Evolutionary conservation across 2,329 filamentous ascomycete genomes (phyloP), one percentile per base, ranked within the genome.

Genomic region (Lizonia empirigonia): DNA sequence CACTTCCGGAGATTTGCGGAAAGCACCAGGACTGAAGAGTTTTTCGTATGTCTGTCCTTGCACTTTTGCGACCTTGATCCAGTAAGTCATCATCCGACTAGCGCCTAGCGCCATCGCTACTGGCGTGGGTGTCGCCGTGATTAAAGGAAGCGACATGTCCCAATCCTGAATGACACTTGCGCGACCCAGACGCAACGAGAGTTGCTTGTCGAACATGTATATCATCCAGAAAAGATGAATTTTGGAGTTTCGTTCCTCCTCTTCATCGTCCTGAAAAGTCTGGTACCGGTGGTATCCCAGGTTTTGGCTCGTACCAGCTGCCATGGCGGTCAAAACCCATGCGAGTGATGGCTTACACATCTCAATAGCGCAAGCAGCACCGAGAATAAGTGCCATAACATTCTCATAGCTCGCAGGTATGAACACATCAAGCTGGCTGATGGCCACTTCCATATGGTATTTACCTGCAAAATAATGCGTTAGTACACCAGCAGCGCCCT

Each of bases 371-470:
- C 64, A 65, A 10, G 67, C 60, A 7, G 67, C 64, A 36, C 63
- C 69, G 15, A 74, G 46, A 4, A 71, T 35, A 4, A 74, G 55
- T 13, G 68, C 68, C 45, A 72, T 63, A 19, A 73, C 65, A 24
- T 74, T 74, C 38, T 75, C 72, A 39, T 67, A 67, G 16, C 53
- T 71, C 4, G 70, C 62, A 4, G 68, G 62, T 39, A 73, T 50
- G 46, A 69, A 68, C 1, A 72, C 57, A 30, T 70, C 64, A 6
- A 74, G 55, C 22, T 71, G 62, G 24, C 61, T 65, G 44, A 74
- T 58, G 7, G 64, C 64, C 23, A 67, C 71, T 53, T 80, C 76
- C 15, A 81, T 61, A 39, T 81, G 81, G 13, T 67, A 58, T 23
- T 70, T 73, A 54, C 78, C 50, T 53, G n/a, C 22, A 12, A 5